Evolutionary conservation across 176 grass and related monocot genomes (phyloP).

Genomic region (Bothriochloa decipiens): DNA sequence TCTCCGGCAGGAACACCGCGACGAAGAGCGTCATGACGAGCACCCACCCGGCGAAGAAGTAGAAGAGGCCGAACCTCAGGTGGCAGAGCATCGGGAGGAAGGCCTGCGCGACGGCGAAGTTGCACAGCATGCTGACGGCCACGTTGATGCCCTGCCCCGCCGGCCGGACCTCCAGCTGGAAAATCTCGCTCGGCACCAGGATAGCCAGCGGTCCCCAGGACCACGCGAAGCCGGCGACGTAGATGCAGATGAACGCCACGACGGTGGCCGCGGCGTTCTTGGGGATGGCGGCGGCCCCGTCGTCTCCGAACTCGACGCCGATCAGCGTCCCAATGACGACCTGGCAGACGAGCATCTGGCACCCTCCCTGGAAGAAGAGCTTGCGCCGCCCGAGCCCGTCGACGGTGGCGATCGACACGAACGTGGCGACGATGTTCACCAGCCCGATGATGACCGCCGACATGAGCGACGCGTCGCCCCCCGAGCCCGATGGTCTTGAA

Average conservation of each 20-base stretch:
- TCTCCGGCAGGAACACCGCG: conserved; percentile 9
- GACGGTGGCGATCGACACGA: conserved; percentile 42
- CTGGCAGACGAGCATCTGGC: conserved; percentile 36
- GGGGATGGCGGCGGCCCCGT: no score
- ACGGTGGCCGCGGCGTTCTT: background rate
- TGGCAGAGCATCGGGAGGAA: conserved; percentile 67
- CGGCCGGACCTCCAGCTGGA: conserved; percentile 66
- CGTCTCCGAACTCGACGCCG: conserved; percentile 14
- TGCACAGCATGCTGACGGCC: conserved; percentile 71
- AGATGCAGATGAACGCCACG: conserved; percentile 33
- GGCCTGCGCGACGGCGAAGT: conserved; percentile 56
- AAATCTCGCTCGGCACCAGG: conserved; percentile 68
- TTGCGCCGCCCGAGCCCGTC: conserved; percentile 2
- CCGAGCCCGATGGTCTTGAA: conserved; percentile 51
- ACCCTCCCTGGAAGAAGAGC: conserved; percentile 34
- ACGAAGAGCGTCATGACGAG: conserved; percentile 13
- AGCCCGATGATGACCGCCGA: conserved; percentile 40
- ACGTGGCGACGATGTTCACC: conserved; percentile 25
- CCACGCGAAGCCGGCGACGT: conserved; percentile 41
- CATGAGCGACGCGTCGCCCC: conserved; percentile 27
- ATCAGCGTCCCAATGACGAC: conserved; percentile 21
- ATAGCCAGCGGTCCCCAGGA: conserved; percentile 28
- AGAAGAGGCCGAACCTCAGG: conserved; percentile 66
- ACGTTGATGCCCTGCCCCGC: conserved; percentile 63
- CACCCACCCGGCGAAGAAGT: conserved; percentile 73